Percentiles rank a stretch among this genome's conserved stretches.
These are phyloP conservation scores for Solanum corneliomulleri DNA, from an alignment of 257 asterid genomes.

Conservation along the genomic window DNA sequence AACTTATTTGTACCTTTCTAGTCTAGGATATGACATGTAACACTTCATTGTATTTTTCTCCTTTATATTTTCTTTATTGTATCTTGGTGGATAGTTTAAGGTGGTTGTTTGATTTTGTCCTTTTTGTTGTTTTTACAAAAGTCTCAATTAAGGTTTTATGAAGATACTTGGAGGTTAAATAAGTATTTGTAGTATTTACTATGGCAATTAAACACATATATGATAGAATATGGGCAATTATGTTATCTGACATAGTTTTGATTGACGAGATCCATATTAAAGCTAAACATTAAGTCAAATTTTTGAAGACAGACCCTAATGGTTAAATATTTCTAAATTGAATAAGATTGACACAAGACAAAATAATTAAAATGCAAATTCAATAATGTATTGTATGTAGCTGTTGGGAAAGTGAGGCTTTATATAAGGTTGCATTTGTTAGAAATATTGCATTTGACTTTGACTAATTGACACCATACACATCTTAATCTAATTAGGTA, in stretches of 20 bases:
- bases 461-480: no score
- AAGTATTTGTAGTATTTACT: neutral
- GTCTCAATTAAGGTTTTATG: neutral
- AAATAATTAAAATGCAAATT: neutral
- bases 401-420: neutral
- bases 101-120: neutral
- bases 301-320: rapidly evolving
- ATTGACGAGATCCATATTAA: neutral
- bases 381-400: neutral
- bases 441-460: neutral
- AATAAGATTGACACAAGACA: neutral
- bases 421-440: neutral
- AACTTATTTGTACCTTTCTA: neutral
- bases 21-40: neutral
- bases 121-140: neutral
- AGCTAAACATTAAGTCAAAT: neutral
- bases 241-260: neutral
- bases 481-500: no score
- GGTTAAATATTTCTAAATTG: neutral
- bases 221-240: neutral
- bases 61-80: neutral
- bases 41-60: neutral
- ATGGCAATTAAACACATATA: neutral
- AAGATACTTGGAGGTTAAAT: neutral
- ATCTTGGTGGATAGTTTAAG: neutral